Conservation (phyloP, 2,329 filamentous ascomycete species). For the Diaporthe citriasiana region DNA sequence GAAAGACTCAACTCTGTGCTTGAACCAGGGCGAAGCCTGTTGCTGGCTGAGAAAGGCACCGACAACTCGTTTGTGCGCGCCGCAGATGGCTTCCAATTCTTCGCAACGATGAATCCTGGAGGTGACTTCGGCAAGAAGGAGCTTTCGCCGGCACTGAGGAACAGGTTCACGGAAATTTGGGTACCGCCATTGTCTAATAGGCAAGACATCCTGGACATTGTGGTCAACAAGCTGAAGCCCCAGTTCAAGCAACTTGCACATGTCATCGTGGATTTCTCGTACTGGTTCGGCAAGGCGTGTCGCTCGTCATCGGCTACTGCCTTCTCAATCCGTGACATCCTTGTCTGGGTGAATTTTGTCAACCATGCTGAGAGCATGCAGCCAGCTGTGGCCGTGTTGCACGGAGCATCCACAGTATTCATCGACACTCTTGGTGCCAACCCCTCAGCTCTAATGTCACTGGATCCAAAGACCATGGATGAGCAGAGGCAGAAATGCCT, state of each 20-base stretch:
- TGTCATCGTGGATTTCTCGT: conserved; percentile 86
- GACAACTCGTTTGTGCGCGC: conserved; percentile 85
- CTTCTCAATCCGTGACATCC: conserved; percentile 91
- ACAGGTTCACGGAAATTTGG: conserved; percentile 99
- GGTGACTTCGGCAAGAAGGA: conserved; percentile 99
- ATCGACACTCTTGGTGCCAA: conserved; percentile 96
- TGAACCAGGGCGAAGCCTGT: conserved; percentile 85
- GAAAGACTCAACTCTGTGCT: conserved; percentile 97
- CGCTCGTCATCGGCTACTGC: conserved; percentile 80
- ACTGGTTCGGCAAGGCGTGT: conserved; percentile 91
- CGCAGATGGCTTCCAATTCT: conserved; percentile 87
- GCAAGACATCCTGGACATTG: conserved; percentile 90
- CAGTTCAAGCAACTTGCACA: conserved; percentile 70
- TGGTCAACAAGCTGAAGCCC: conserved; percentile 78
- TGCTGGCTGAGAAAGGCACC: conserved; percentile 94
- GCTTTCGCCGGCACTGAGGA: conserved; percentile 92
- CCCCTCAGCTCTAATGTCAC: conserved; percentile 86
- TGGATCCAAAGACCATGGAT: conserved; percentile 77
- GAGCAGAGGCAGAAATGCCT: conserved; percentile 82
- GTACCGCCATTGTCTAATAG: conserved; percentile 88
- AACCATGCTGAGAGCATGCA: conserved; percentile 73
- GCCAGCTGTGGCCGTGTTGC: conserved; percentile 68
- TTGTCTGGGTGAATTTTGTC: conserved; percentile 94
- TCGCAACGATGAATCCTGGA: conserved; percentile 99
- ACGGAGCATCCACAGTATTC: conserved; percentile 95